Conservation (phyloP, 495 filamentous ascomycete genomes). For the Talaromyces stipitatus region DNA sequence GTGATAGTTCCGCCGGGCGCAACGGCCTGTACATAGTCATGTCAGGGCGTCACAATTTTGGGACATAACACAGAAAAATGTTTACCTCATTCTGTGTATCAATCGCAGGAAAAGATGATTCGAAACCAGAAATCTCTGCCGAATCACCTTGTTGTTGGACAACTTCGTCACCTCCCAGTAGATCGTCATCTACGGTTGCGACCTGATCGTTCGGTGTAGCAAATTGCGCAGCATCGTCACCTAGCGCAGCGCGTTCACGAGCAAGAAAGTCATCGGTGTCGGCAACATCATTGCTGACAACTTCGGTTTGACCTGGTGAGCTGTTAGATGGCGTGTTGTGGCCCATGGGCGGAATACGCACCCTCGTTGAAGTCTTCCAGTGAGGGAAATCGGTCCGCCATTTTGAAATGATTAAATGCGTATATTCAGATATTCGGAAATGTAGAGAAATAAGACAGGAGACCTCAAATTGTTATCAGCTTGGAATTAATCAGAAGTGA, state of each 20-base stretch:
- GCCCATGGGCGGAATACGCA: constrained; percentile 38
- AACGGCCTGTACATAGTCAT: constrained; percentile 50
- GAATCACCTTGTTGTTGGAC: constrained; percentile 26
- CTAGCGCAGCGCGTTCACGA: constrained; percentile 79
- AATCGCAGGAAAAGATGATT: constrained; percentile 81
- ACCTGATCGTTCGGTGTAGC: constrained; percentile 64
- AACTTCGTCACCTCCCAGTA: constrained; percentile 59
- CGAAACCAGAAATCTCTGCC: constrained; percentile 65
- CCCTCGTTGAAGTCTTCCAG: constrained; percentile 93
- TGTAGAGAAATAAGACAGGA: neutral
- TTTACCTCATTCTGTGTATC: constrained; percentile 71
- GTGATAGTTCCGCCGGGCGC: constrained; percentile 87
- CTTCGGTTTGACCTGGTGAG: constrained; percentile 50
- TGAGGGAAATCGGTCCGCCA: constrained; percentile 96
- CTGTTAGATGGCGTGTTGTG: constrained; percentile 16
- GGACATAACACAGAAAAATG: neutral
- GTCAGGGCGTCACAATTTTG: neutral
- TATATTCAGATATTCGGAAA: neutral
- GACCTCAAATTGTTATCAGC: constrained; percentile 1
- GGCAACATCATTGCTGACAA: constrained; percentile 33
- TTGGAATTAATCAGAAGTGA: constrained; percentile 1
- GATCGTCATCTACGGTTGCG: constrained; percentile 50
- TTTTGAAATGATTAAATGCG: constrained; percentile 28
- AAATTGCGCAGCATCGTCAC: constrained; percentile 90
- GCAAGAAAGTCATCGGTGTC: constrained; percentile 74